Percentiles rank a stretch among this genome's conserved stretches.
Evolutionary conservation across 202 grass and related monocot genomes (phyloP).

Genomic region (Sporobolus alterniflorus): DNA sequence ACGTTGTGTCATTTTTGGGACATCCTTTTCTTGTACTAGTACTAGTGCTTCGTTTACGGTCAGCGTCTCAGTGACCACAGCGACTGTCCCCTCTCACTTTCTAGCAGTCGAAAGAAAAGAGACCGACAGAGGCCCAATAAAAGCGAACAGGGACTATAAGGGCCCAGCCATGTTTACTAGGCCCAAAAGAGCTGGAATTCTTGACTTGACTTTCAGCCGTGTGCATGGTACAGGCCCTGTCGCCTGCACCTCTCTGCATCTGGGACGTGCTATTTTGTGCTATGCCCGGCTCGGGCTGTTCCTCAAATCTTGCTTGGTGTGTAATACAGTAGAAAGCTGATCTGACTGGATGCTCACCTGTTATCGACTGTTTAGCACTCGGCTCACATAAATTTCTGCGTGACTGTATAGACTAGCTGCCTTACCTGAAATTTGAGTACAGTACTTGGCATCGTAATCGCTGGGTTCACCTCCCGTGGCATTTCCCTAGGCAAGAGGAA

Average conservation of each 20-base stretch:
- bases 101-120: background rate
- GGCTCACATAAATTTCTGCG: conserved; percentile 27
- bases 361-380: background rate
- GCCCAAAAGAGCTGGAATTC: background rate
- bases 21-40: conserved; percentile 27
- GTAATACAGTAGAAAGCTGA: conserved; percentile 4
- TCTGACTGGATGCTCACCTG: background rate
- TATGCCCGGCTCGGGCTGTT: conserved; percentile 7
- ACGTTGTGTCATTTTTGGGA: background rate
- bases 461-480: too few species aligned
- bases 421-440: too few species aligned
- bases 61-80: conserved; percentile 22
- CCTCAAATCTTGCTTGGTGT: conserved; percentile 6
- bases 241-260: background rate
- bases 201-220: too few species aligned
- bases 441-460: too few species aligned
- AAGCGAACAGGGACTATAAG: background rate
- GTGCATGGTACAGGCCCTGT: too few species aligned
- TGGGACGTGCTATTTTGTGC: background rate
- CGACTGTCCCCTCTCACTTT: background rate
- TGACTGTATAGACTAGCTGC: background rate
- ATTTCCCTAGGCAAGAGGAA: too few species aligned
- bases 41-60: background rate
- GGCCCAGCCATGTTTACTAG: background rate
- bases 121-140: background rate